Conservation (phyloP, 805 yeast genomes). For the Maudiozyma serrabonitensis region DNA sequence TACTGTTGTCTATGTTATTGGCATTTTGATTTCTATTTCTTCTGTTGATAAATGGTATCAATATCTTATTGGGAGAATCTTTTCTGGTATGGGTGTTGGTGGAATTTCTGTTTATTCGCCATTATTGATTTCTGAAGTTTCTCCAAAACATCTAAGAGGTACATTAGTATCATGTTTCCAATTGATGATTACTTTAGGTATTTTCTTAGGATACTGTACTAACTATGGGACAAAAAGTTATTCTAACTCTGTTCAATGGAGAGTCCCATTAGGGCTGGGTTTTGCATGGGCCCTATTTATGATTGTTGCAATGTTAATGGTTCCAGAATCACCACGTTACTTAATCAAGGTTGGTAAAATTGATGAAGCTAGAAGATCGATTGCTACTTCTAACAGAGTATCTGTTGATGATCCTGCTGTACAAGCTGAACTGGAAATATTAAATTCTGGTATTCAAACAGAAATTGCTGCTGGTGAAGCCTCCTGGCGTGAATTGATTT, state of each 20-base stretch:
- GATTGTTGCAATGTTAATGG: conserved; percentile 35
- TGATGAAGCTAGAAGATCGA: conserved; percentile 53
- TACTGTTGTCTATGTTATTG: conserved; percentile 55
- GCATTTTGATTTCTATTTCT: conserved; percentile 59
- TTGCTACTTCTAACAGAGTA: conserved; percentile 51
- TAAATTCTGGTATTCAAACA: conserved; percentile 51
- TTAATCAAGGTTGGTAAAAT: conserved; percentile 44
- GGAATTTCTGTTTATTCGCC: conserved; percentile 70
- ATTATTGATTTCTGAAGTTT: conserved; percentile 45
- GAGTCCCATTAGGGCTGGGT: conserved; percentile 57
- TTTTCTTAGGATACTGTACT: conserved; percentile 68
- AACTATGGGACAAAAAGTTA: conserved; percentile 45
- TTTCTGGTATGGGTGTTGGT: conserved; percentile 77
- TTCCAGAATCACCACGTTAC: conserved; percentile 72
- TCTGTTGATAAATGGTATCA: conserved; percentile 51
- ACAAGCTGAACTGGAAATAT: conserved; percentile 45
- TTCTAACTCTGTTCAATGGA: conserved; percentile 51
- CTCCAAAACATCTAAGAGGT: conserved; percentile 48
- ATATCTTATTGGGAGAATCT: conserved; percentile 55
- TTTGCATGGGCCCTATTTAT: conserved; percentile 38
- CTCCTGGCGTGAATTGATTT: conserved; percentile 53
- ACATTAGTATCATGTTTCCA: conserved; percentile 63
- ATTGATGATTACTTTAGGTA: conserved; percentile 63
- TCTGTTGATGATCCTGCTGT: conserved; percentile 45
- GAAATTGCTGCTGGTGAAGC: conserved; percentile 58